phyloP scores from a whole-genome alignment of 1,284 basidiomycete species.

The Polyporus tsugae region DNA sequence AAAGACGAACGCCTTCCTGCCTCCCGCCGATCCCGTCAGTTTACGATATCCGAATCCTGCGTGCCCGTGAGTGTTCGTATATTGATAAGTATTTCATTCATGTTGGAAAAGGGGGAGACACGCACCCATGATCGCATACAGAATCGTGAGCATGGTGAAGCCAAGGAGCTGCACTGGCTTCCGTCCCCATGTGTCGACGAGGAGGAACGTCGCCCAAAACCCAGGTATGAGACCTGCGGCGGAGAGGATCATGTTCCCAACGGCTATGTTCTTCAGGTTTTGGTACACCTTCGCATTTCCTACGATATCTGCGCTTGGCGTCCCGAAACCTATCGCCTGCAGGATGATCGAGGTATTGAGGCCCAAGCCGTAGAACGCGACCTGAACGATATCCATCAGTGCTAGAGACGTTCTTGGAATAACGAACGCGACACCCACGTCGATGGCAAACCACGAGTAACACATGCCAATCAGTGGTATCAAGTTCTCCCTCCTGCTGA shows the following conservation, averaged over 20 bases:
- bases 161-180: constrained; percentile 84
- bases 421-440: constrained; percentile 49
- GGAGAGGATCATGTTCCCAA: constrained; percentile 76
- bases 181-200: constrained; percentile 78
- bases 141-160: constrained; percentile 73
- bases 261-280: constrained; percentile 59
- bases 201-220: constrained; percentile 73
- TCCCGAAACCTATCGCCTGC: constrained; percentile 64
- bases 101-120: constrained; percentile 11
- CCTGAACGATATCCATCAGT: constrained; percentile 48
- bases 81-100: background rate
- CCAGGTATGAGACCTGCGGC: constrained; percentile 79
- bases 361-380: constrained; percentile 87
- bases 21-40: constrained; percentile 61
- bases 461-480: constrained; percentile 71
- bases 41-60: constrained; percentile 78
- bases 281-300: constrained; percentile 54
- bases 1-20: constrained; percentile 76
- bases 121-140: constrained; percentile 69
- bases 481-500: constrained; percentile 67
- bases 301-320: constrained; percentile 41
- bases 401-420: constrained; percentile 10
- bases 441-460: constrained; percentile 83
- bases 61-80: background rate
- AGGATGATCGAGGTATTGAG: constrained; percentile 80